Conservation (phyloP, 2,329 filamentous ascomycete genomes). For the Piedraia hortae region DNA sequence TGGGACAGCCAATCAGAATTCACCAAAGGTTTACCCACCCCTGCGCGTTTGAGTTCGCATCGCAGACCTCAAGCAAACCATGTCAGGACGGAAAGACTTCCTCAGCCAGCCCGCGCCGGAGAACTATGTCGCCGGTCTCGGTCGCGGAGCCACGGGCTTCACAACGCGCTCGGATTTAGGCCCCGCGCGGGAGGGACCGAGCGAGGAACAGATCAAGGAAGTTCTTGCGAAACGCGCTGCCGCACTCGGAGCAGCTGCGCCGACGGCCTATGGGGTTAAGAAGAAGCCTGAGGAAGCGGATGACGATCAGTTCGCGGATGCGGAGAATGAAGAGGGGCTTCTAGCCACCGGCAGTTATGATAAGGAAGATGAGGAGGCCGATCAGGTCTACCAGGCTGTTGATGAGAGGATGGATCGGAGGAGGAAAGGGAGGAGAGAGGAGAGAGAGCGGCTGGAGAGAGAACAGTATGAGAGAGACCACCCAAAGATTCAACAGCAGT, state of each 20-base stretch:
- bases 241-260: slow-evolving; percentile 43
- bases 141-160: slow-evolving; percentile 92
- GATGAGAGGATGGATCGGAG: slow-evolving; percentile 93
- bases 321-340: slow-evolving; percentile 84
- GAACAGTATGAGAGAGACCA: slow-evolving; percentile 95
- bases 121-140: slow-evolving; percentile 66
- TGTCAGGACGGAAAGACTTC: slow-evolving; percentile 55
- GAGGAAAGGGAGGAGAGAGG: slow-evolving; percentile 72
- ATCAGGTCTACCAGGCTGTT: slow-evolving; percentile 81
- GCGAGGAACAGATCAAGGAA: slow-evolving; percentile 94
- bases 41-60: no score
- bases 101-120: slow-evolving; percentile 45
- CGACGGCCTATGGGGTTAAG: slow-evolving; percentile 42
- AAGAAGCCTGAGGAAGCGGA: slow-evolving; percentile 46
- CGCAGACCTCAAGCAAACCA: no score
- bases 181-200: slow-evolving; percentile 79
- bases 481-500: slow-evolving; percentile 93
- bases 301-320: slow-evolving; percentile 71
- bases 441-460: slow-evolving; percentile 66
- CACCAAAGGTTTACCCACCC: no score
- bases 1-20: no score
- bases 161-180: slow-evolving; percentile 92
- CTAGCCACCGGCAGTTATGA: slow-evolving; percentile 93
- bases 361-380: slow-evolving; percentile 90
- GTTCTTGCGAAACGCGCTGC: slow-evolving; percentile 82